phyloP scores from a whole-genome alignment of 129 eudicot species.

The Ambrosia artemisiifolia region DNA sequence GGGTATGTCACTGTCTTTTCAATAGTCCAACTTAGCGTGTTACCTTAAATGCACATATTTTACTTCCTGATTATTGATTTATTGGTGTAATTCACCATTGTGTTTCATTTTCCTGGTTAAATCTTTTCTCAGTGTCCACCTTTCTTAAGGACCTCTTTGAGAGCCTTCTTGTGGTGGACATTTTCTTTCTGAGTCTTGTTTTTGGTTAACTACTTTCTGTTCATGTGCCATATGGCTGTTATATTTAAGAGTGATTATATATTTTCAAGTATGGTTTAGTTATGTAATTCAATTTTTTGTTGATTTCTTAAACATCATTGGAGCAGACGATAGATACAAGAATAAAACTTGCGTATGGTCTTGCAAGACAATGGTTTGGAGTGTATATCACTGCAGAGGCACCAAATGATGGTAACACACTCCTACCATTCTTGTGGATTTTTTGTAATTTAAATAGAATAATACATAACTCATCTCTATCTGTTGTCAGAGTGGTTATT shows the following conservation, averaged over 20 bases:
- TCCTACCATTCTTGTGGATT: conserved; percentile 4
- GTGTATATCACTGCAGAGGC: conserved; percentile 89
- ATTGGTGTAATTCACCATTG: neutral
- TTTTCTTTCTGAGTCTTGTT: neutral
- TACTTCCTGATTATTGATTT: neutral
- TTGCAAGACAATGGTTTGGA: conserved; percentile 99
- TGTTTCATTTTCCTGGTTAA: neutral
- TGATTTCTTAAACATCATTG: conserved; percentile 15
- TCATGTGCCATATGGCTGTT: conserved; percentile 2
- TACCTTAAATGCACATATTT: neutral
- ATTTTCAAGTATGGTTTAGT: conserved; percentile 8
- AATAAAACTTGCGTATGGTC: conserved; percentile 85
- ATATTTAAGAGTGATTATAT: conserved; percentile 4
- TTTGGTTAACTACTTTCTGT: neutral
- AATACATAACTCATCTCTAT: conserved; percentile 23
- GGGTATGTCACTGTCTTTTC: neutral
- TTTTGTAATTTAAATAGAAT: neutral
- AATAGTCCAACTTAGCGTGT: neutral
- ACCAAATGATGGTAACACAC: conserved; percentile 76
- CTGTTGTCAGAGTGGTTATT: conserved; percentile 76
- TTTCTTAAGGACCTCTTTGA: neutral
- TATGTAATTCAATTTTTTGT: conserved; percentile 18
- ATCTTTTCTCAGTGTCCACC: neutral
- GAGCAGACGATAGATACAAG: conserved; percentile 84
- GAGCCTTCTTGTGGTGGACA: conserved; percentile 1